Conservation (phyloP, 2,329 filamentous ascomycete species). For the Sarocladium kiliense region DNA sequence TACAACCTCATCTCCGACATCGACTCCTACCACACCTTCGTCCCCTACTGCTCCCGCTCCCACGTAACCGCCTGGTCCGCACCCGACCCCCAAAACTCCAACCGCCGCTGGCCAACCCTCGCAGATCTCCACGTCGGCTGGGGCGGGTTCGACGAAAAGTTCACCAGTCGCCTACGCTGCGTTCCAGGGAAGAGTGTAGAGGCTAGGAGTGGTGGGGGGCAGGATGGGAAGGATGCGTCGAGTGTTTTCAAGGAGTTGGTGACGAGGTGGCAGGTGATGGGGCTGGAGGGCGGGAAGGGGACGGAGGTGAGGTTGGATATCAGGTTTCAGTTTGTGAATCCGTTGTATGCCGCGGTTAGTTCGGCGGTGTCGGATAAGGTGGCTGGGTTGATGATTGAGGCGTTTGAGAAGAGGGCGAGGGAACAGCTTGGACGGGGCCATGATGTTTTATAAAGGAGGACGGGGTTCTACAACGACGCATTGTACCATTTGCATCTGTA, state of each 20-base stretch:
- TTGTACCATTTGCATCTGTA: too few relatives aligned
- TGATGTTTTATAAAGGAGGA: background rate
- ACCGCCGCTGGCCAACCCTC: constrained; percentile 60
- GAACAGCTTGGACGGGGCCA: constrained; percentile 25
- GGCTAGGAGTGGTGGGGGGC: constrained; percentile 61
- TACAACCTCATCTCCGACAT: constrained; percentile 88
- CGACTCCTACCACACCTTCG: constrained; percentile 74
- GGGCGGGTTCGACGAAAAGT: constrained; percentile 76
- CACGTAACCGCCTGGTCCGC: constrained; percentile 70
- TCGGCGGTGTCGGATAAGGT: constrained; percentile 77
- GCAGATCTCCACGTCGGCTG: constrained; percentile 83
- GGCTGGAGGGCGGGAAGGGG: constrained; percentile 23
- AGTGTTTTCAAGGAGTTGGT: constrained; percentile 62
- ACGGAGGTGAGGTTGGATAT: constrained; percentile 75
- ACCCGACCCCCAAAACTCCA: constrained; percentile 35
- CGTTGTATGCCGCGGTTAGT: constrained; percentile 80
- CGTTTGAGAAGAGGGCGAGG: constrained; percentile 79
- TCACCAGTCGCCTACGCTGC: constrained; percentile 76
- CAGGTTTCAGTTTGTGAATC: constrained; percentile 80
- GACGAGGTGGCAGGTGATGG: constrained; percentile 63
- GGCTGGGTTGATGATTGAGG: constrained; percentile 83
- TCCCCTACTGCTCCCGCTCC: constrained; percentile 83
- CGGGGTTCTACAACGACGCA: too few relatives aligned
- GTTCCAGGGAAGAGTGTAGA: constrained; percentile 68
- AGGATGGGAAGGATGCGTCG: constrained; percentile 33